Base-by-base conservation (phyloP, 2,329 filamentous ascomycete species). In the Geoglossum cookeanum region DNA sequence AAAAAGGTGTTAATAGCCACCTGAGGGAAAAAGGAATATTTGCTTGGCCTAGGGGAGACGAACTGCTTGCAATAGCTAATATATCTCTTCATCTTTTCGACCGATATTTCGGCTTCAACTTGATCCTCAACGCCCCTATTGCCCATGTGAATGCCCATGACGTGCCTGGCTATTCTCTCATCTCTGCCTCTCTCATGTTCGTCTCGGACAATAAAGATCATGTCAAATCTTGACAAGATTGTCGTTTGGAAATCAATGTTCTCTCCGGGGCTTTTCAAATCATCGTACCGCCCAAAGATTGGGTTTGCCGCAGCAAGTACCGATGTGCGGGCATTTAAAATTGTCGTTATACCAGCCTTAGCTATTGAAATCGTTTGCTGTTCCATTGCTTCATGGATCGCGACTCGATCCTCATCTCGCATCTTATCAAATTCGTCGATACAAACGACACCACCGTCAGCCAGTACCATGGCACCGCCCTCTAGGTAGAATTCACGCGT, bases 401-500 rank as follows among this genome's bases (percentile, higher is more conserved):
- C 92, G 5, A 97, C 92, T 64, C 92, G 80, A 65, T 98, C 92
- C 69, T 98, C 92, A 67, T 98, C 92, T 61, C 92, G 80, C 92
- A 98, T 98, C 76, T 98, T 98, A 74, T 98, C 92, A 67, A 98
- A 98, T 71, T 98, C 92, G 67, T 98, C 92, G 64, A 98, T 98
- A 70, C 92, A 97, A 8, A 97, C 92, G 0, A 97, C 91, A 64
- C 92, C 92, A 1, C 90, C 90, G 63, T 98, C 92, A 3, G 92
- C 92, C 17, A 98, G 80, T 3, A 98, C 92, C 92, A 98, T 97
- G 35, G 92, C 92, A 71, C 92, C 92, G 52, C 92, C 92, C 74
- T 98, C 92, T 0, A 98, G 81, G 66, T 97, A 98, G 70, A 98
- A 98, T 68, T 98, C 92, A 55, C 92, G 80, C 0, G 91, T 96